Conservation (phyloP, 2,329 filamentous ascomycete species). For the Apiospora kogelbergensis region DNA sequence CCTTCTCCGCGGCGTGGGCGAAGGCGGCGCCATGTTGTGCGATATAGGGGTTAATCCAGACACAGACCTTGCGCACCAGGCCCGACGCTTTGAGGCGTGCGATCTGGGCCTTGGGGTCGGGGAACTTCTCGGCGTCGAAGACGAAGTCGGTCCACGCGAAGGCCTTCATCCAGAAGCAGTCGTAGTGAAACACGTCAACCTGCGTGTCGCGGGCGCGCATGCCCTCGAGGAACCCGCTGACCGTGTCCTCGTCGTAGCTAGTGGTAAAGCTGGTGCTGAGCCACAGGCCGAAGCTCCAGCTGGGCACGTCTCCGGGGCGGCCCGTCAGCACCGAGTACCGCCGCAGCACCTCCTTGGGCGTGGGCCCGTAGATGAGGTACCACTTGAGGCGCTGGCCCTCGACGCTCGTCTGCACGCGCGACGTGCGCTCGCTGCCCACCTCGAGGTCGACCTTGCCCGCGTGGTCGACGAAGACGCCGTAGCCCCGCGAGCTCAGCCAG, state of each 20-base stretch:
- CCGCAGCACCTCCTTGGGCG: conserved; percentile 69
- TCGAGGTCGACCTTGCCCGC: conserved; percentile 70
- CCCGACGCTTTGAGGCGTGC: conserved; percentile 61
- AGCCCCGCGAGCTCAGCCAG: conserved; percentile 70
- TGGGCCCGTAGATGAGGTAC: conserved; percentile 71
- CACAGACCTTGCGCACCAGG: conserved; percentile 64
- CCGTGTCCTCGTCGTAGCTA: conserved; percentile 68
- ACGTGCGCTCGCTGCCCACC: conserved; percentile 72
- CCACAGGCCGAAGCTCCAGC: conserved; percentile 77
- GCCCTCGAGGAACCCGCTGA: conserved; percentile 66
- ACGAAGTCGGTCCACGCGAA: conserved; percentile 76
- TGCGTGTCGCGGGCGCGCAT: conserved; percentile 66
- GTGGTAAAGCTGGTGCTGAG: conserved; percentile 76
- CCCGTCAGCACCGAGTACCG: conserved; percentile 70
- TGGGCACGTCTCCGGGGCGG: conserved; percentile 61
- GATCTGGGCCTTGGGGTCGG: conserved; percentile 66
- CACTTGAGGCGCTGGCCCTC: conserved; percentile 70
- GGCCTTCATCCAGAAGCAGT: conserved; percentile 76
- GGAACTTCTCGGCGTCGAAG: conserved; percentile 68
- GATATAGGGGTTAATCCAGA: conserved; percentile 77
- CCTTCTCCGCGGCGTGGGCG: conserved; percentile 60
- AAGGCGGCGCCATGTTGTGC: conserved; percentile 69
- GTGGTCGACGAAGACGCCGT: conserved; percentile 74
- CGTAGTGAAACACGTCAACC: conserved; percentile 73
- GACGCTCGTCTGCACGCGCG: conserved; percentile 67